A percentile compares a stretch with the other conserved stretches of the same genome.
phyloP scores from a whole-genome alignment of 176 grass and related monocot species.

The Areca catechu region DNA sequence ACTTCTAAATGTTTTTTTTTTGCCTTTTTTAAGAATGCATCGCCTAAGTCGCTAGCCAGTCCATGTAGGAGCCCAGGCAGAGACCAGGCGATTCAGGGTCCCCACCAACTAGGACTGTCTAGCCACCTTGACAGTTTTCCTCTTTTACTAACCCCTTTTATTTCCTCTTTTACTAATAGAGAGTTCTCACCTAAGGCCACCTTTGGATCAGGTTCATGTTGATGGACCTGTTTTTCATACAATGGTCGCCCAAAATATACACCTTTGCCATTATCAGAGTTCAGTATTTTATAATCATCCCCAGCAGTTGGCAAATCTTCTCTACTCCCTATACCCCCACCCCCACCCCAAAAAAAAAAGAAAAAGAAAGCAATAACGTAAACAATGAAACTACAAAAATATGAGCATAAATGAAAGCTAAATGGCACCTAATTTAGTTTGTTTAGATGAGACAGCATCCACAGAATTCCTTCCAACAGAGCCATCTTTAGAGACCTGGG shows the following conservation, averaged over 20 bases:
- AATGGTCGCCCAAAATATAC: background rate
- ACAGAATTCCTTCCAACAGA: slow-evolving; percentile 54
- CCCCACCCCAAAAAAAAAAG: background rate
- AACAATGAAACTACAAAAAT: slow-evolving; percentile 11
- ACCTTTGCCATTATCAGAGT: slow-evolving; percentile 21
- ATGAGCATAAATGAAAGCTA: slow-evolving; percentile 8
- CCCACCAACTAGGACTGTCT: too few relatives aligned
- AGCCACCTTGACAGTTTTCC: too few relatives aligned
- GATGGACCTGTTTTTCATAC: slow-evolving; percentile 1
- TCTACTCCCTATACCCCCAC: slow-evolving; percentile 20
- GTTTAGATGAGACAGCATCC: slow-evolving; percentile 25
- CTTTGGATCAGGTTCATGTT: slow-evolving; percentile 9
- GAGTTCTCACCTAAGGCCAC: too few relatives aligned
- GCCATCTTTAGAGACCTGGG: slow-evolving; percentile 71
- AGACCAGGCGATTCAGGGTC: too few relatives aligned
- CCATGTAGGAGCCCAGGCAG: too few relatives aligned
- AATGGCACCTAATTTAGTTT: slow-evolving; percentile 37
- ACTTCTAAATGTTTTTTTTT: too few relatives aligned
- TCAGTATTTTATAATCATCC: slow-evolving; percentile 49
- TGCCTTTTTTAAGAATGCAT: too few relatives aligned
- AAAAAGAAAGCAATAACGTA: background rate
- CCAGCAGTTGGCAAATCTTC: slow-evolving; percentile 43
- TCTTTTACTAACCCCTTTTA: too few relatives aligned
- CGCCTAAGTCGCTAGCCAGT: too few relatives aligned
- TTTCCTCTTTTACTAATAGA: too few relatives aligned